Base-by-base conservation (phyloP, 208 protist species). In the Angomonas ambiguus region DNA sequence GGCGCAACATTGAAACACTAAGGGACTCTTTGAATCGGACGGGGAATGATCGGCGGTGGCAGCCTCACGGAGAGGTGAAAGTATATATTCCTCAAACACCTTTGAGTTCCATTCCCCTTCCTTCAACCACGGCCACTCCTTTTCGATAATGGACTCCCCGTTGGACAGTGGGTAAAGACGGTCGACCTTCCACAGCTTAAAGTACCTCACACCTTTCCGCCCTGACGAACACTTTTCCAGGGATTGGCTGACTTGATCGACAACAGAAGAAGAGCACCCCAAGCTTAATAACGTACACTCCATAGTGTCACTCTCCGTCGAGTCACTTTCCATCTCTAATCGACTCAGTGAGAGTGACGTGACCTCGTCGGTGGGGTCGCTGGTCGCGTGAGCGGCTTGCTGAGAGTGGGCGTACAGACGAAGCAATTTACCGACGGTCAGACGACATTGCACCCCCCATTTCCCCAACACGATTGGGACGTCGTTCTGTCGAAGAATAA, bases 1-100 rank as follows among this genome's bases (percentile, higher is more conserved):
- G 32, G 85, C 57, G 62, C 53, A 69, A 11, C 69, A 75, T 45
- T 72, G 30, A 55, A 70, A 64, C 28, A 81, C 51, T 5, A 63
- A 51, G 10, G 51, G n/a, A 61, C 51, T 24, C 67, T 45, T 16
- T 45, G 38, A 51, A 27, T 42, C 24, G 18, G 22, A 58, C 42
- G n/a, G n/a, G n/a, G n/a, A n/a, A n/a, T n/a, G n/a, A n/a, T n/a
- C n/a, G n/a, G n/a, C n/a, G n/a, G n/a, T n/a, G n/a, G n/a, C n/a
- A n/a, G n/a, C n/a, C n/a, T n/a, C n/a, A n/a, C 30, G 38, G 3
- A 66, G 24, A 11, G 62, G 62, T 24, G 33, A 28, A 1, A 42
- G 45, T 25, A 66, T 5, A 16, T 16, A 16, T 66, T 48, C 28
- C 58, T 66, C 5, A 30, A 66, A 66, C 3, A 66, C 20, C 0